Conservation (phyloP, 176 grass and related monocot species). For the Echinochloa phyllopogon region DNA sequence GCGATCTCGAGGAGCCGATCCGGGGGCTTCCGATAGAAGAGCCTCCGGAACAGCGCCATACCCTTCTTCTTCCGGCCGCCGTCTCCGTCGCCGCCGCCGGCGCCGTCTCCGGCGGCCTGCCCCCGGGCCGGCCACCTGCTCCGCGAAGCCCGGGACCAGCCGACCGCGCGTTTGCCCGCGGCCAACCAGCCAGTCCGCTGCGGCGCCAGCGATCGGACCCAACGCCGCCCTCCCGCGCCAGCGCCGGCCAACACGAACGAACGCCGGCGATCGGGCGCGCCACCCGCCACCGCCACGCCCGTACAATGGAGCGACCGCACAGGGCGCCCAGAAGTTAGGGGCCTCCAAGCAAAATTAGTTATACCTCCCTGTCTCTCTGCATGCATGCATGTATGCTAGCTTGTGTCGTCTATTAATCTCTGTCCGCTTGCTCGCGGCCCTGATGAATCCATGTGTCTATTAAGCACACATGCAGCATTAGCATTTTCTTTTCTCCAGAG, state of each 20-base stretch:
- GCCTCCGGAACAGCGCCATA: slow-evolving; percentile 97
- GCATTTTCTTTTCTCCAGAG: too few relatives aligned
- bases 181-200: slow-evolving; percentile 12
- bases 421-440: too few relatives aligned
- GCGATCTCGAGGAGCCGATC: slow-evolving; percentile 98
- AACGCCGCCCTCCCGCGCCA: neutral
- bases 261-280: slow-evolving; percentile 7
- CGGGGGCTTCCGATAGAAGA: slow-evolving; percentile 89
- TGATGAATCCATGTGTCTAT: too few relatives aligned
- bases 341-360: too few relatives aligned
- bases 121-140: neutral
- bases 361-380: too few relatives aligned
- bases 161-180: slow-evolving; percentile 17
- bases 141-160: slow-evolving; percentile 1
- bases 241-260: neutral
- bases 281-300: too few relatives aligned
- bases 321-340: too few relatives aligned
- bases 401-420: too few relatives aligned
- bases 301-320: too few relatives aligned
- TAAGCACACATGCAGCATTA: too few relatives aligned
- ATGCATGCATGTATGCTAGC: too few relatives aligned
- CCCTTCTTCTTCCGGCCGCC: slow-evolving; percentile 33
- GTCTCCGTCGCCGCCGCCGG: slow-evolving; percentile 48
- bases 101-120: slow-evolving; percentile 64
- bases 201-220: slow-evolving; percentile 21